Percentiles rank a stretch among this genome's conserved stretches.
phyloP scores from a whole-genome alignment of 2,329 filamentous ascomycete genomes.

The Myriosclerotinia curreyana region DNA sequence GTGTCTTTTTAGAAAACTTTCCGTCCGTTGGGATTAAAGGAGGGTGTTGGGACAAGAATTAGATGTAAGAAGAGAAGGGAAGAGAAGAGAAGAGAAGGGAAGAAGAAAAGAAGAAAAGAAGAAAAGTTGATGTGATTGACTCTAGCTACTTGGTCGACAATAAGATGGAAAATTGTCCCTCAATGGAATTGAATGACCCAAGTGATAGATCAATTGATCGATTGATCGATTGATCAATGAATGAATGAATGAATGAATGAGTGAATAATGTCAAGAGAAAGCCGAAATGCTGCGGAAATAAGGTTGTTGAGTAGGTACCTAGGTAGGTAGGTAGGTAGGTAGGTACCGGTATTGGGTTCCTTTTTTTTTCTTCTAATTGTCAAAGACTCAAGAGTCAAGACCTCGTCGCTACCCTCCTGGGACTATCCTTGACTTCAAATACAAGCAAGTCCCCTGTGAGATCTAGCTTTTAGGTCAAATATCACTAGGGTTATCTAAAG shows the following conservation, averaged over 20 bases:
- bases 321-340: too few relatives aligned
- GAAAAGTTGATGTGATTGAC: background rate
- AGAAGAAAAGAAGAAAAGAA: too few relatives aligned
- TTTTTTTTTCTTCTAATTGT: constrained; percentile 23
- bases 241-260: too few relatives aligned
- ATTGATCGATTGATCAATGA: too few relatives aligned
- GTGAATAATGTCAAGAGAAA: constrained; percentile 11
- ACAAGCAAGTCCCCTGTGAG: constrained; percentile 36
- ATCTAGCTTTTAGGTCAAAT: too few relatives aligned
- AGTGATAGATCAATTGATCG: too few relatives aligned
- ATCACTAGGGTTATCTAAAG: too few relatives aligned
- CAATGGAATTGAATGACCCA: background rate
- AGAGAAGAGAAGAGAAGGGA: constrained; percentile 1
- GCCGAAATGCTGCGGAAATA: constrained; percentile 19
- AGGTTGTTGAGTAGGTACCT: constrained; percentile 17
- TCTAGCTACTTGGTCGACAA: constrained; percentile 13
- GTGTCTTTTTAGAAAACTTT: background rate
- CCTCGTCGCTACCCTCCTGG: constrained; percentile 32
- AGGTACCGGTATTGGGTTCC: too few relatives aligned
- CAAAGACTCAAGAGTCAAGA: too few relatives aligned
- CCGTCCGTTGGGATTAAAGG: background rate
- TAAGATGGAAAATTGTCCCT: constrained; percentile 13
- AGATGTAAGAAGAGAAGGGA: constrained; percentile 10
- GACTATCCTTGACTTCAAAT: constrained; percentile 34
- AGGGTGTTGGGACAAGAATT: background rate